Conservation (phyloP, 495 filamentous ascomycete species). For the Lasiosphaeria miniovina region DNA sequence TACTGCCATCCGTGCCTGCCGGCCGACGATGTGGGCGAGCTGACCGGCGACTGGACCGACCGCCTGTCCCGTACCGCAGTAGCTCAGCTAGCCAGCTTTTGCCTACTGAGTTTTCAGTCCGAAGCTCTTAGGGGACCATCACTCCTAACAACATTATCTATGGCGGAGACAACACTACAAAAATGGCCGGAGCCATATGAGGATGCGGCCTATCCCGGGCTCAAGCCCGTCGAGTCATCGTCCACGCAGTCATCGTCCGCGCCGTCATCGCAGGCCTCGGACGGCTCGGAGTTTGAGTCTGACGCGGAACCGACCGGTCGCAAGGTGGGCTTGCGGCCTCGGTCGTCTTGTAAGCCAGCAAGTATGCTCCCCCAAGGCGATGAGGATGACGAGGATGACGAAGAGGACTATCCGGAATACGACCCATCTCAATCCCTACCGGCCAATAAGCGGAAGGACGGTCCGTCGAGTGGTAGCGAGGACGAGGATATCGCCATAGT, state of each 20-base stretch:
- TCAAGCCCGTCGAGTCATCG: not conserved
- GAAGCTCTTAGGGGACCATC: not conserved
- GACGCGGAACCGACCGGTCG: conserved; percentile 1
- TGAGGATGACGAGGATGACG: not conserved
- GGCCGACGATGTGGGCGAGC: conserved; percentile 1
- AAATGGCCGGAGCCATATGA: not conserved
- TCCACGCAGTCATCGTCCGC: not conserved
- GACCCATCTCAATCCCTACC: no score
- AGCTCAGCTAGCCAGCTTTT: conserved; percentile 5
- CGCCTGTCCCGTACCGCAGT: not conserved
- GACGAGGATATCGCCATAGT: not conserved
- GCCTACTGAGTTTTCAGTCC: conserved; percentile 3
- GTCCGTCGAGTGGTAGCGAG: conserved; percentile 4
- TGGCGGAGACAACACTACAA: not conserved
- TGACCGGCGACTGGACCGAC: not conserved
- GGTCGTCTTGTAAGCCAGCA: conserved; percentile 1
- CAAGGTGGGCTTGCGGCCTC: not conserved
- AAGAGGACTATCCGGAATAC: not conserved
- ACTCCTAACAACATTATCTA: not conserved
- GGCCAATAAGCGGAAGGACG: not conserved
- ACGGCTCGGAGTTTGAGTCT: not conserved
- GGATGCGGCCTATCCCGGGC: not conserved
- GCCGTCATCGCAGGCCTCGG: not conserved
- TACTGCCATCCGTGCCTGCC: conserved; percentile 4
- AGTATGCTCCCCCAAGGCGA: not conserved